A percentile compares a stretch with the other conserved stretches of the same genome.
Evolutionary conservation across 805 yeast species (phyloP).

Genomic region (Tetrapisispora fleetii): DNA sequence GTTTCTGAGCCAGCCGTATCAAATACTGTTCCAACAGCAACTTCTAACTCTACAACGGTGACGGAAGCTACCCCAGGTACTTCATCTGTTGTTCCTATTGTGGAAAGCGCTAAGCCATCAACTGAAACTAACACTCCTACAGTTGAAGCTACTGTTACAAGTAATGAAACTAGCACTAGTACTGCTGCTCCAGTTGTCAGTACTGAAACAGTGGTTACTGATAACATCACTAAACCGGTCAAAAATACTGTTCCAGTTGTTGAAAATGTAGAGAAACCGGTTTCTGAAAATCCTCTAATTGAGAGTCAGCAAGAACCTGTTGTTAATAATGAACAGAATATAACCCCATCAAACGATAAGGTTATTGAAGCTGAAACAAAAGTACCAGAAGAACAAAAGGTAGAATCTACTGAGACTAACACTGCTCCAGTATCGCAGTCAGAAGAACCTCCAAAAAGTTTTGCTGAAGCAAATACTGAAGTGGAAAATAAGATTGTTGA

Average conservation of each 20-base stretch:
- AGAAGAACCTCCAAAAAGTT: too few species aligned
- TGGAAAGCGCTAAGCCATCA: neutral
- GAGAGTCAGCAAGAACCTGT: too few species aligned
- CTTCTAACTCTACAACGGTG: too few species aligned
- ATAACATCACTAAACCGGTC: neutral
- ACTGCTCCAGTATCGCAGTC: too few species aligned
- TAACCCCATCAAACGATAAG: neutral
- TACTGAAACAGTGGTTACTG: neutral
- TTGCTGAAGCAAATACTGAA: too few species aligned
- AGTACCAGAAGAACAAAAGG: neutral
- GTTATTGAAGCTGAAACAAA: neutral
- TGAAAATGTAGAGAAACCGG: neutral
- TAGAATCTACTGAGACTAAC: too few species aligned
- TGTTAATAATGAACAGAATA: too few species aligned
- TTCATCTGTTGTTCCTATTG: neutral
- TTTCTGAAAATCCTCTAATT: neutral
- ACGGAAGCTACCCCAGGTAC: neutral
- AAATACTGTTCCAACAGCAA: too few species aligned
- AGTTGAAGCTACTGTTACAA: neutral
- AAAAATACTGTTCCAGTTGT: neutral
- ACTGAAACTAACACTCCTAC: neutral
- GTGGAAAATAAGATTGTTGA: too few species aligned
- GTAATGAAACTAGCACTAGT: neutral
- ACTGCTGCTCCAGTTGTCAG: neutral
- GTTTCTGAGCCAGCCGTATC: too few species aligned